Percentiles rank a stretch among this genome's conserved stretches.
Conservation (phyloP, 1,284 basidiomycete genomes). For the Mycena citricolor region DNA sequence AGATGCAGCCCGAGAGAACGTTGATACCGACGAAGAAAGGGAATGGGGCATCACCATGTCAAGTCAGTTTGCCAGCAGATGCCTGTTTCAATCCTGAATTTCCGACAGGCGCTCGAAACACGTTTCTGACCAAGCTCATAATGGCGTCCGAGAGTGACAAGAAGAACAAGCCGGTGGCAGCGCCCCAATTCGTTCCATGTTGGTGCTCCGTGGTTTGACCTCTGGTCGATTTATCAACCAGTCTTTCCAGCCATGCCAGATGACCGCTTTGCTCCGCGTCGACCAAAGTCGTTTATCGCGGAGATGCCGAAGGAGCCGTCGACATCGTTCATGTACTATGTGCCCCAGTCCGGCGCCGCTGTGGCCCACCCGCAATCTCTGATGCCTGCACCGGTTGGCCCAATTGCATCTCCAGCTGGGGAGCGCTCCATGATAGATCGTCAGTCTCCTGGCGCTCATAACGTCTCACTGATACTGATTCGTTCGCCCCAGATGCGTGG, state of each 20-base stretch:
- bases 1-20: slow-evolving; percentile 59
- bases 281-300: slow-evolving; percentile 15
- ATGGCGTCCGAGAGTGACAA: slow-evolving; percentile 48
- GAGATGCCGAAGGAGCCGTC: slow-evolving; percentile 35
- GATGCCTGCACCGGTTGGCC: too few species aligned
- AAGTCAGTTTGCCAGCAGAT: slow-evolving; percentile 4
- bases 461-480: not conserved
- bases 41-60: slow-evolving; percentile 69
- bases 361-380: too few species aligned
- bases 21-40: slow-evolving; percentile 66
- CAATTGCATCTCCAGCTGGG: slow-evolving; percentile 9
- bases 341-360: slow-evolving; percentile 34
- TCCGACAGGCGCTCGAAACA: slow-evolving; percentile 46
- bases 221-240: not conserved
- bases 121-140: slow-evolving; percentile 63
- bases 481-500: slow-evolving; percentile 59
- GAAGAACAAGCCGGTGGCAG: slow-evolving; percentile 38
- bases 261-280: slow-evolving; percentile 20
- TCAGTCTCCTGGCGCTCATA: too few species aligned
- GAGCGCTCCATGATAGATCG: slow-evolving; percentile 47
- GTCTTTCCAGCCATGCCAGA: slow-evolving; percentile 14
- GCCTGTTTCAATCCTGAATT: not conserved
- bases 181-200: slow-evolving; percentile 47
- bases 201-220: too few species aligned
- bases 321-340: slow-evolving; percentile 43